Percentiles rank a stretch among this genome's conserved stretches.
Conservation (phyloP, 345 rosid species). For the Salix purpurea region DNA sequence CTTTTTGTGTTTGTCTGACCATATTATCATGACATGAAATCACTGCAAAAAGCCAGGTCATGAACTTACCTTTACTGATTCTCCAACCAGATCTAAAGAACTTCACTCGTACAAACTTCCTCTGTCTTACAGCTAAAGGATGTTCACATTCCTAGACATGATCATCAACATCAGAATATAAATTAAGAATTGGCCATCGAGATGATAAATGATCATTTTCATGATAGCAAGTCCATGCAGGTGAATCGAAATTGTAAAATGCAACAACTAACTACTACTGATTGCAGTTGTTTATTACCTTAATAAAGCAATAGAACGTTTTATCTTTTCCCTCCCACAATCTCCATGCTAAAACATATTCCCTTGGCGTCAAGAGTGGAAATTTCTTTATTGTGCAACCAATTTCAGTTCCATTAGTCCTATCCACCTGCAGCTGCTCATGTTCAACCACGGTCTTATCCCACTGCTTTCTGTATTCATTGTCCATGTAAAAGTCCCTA, state of each 20-base stretch:
- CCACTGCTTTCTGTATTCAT: conserved; percentile 76
- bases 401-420: conserved; percentile 52
- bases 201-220: neutral
- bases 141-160: conserved; percentile 71
- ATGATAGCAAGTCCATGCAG: neutral
- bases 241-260: neutral
- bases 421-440: conserved; percentile 61
- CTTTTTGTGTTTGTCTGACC: neutral
- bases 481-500: conserved; percentile 87
- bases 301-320: conserved; percentile 74
- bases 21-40: neutral
- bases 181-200: neutral
- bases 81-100: conserved; percentile 94
- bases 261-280: neutral
- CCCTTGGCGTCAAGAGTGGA: conserved; percentile 79
- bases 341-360: conserved; percentile 81
- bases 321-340: conserved; percentile 78
- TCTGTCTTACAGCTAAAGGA: conserved; percentile 54
- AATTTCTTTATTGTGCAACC: conserved; percentile 80
- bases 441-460: conserved; percentile 72
- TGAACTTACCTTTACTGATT: conserved; percentile 66
- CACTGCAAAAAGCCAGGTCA: conserved; percentile 5
- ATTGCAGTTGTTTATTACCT: conserved; percentile 39
- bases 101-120: conserved; percentile 70
- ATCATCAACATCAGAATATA: conserved; percentile 1